Evolutionary conservation across 164 flowering plant species (phyloP).

Genomic region (Vitis cinerea): DNA sequence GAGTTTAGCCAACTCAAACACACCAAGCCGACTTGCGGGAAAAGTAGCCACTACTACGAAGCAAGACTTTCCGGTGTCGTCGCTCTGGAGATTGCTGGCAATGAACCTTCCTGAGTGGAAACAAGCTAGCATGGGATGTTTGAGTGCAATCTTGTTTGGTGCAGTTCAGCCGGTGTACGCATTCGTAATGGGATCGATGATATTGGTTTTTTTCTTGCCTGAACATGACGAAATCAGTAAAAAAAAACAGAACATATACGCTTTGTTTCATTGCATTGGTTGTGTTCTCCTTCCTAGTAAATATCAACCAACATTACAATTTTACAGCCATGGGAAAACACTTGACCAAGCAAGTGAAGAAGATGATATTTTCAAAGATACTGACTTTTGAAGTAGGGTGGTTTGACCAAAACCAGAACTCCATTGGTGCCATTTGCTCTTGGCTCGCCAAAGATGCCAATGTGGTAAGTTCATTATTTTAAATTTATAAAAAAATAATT

Average conservation of each 20-base stretch:
- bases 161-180: constrained; percentile 74
- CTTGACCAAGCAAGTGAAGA: constrained; percentile 72
- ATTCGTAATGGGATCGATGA: constrained; percentile 67
- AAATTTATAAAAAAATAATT: not conserved
- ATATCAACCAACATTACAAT: constrained; percentile 64
- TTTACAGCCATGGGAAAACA: constrained; percentile 87
- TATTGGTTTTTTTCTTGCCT: constrained; percentile 58
- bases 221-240: constrained; percentile 53
- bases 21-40: not conserved
- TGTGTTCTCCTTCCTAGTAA: constrained; percentile 48
- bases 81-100: constrained; percentile 56
- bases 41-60: not conserved
- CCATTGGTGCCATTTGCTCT: constrained; percentile 77
- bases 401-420: constrained; percentile 80
- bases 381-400: constrained; percentile 87
- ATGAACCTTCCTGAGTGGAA: constrained; percentile 78
- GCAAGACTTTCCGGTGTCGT: constrained; percentile 40
- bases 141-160: constrained; percentile 58
- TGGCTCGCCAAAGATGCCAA: constrained; percentile 84
- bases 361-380: constrained; percentile 76
- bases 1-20: constrained; percentile 46
- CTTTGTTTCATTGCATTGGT: constrained; percentile 51
- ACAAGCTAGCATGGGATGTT: constrained; percentile 57
- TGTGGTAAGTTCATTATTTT: constrained; percentile 39
- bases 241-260: constrained; percentile 42